These are phyloP conservation scores for Fibroporia radiculosa DNA, from an alignment of 768 basidiomycete genomes.

Conservation along the genomic window DNA sequence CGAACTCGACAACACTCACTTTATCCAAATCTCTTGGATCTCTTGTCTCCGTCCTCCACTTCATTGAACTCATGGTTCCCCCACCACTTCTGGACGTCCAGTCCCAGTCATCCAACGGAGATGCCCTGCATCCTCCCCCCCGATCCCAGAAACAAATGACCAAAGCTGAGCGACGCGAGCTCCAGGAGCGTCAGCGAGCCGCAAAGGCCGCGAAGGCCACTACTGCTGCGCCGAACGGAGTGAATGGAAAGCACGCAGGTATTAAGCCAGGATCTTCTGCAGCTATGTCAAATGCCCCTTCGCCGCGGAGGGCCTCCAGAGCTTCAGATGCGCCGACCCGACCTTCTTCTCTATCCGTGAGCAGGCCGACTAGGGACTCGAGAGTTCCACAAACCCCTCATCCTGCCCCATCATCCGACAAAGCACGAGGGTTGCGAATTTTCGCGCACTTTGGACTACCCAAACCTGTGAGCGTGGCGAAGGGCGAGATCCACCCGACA, in stretches of 20 bases:
- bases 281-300: conserved; percentile 7
- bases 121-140: conserved; percentile 13
- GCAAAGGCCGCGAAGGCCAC: conserved; percentile 54
- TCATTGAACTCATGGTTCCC: conserved; percentile 14
- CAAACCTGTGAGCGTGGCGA: conserved; percentile 44
- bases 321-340: conserved; percentile 12
- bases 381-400: conserved; percentile 15
- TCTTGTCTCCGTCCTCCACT: conserved; percentile 1
- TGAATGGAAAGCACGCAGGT: conserved; percentile 6
- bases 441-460: conserved; percentile 83
- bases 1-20: conserved; percentile 1
- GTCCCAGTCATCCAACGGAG: conserved; percentile 8
- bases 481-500: conserved; percentile 87
- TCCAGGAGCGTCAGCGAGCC: conserved; percentile 74
- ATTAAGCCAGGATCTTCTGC: neutral
- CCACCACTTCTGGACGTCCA: conserved; percentile 18
- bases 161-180: conserved; percentile 72
- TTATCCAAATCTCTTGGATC: neutral
- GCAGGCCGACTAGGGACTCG: neutral
- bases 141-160: conserved; percentile 67
- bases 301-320: conserved; percentile 17
- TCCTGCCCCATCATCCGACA: conserved; percentile 25
- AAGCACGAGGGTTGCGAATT: conserved; percentile 65
- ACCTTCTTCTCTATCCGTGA: conserved; percentile 4
- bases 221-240: conserved; percentile 17